These are phyloP conservation scores for Trichaptum fuscoviolaceum DNA, from an alignment of 768 basidiomycete species.

Conservation along the genomic window DNA sequence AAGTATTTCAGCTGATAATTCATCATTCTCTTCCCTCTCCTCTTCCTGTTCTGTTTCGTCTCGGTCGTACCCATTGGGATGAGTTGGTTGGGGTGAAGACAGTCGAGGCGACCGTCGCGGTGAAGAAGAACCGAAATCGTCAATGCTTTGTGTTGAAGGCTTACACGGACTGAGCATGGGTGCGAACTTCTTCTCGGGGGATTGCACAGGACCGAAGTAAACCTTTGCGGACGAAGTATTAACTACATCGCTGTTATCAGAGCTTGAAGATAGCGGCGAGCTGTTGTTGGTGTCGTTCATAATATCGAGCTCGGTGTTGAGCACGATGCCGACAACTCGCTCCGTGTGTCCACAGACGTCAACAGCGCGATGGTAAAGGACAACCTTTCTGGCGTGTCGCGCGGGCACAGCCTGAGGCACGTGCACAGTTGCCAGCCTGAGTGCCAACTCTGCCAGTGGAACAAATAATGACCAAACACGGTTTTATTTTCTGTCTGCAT, in stretches of 20 bases:
- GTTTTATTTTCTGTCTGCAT: neutral
- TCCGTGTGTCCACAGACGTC: neutral
- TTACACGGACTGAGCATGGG: constrained; percentile 24
- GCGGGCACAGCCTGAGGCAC: neutral
- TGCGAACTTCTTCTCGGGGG: constrained; percentile 46
- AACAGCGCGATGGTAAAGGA: neutral
- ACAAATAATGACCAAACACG: neutral
- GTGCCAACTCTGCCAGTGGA: no score
- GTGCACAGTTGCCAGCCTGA: neutral
- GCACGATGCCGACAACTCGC: neutral
- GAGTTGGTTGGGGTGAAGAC: neutral
- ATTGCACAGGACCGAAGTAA: constrained; percentile 46
- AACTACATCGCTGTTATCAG: constrained; percentile 34
- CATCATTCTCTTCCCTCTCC: neutral
- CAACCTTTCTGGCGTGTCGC: neutral
- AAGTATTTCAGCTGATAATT: neutral
- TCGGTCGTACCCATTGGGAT: neutral
- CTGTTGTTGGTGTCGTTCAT: neutral
- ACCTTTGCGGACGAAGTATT: constrained; percentile 39
- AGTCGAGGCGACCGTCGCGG: neutral
- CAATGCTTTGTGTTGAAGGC: constrained; percentile 31
- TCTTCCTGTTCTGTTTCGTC: neutral
- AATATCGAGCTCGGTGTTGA: neutral
- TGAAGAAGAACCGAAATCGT: constrained; percentile 28
- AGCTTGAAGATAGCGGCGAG: neutral